Evolutionary conservation across 2,329 filamentous ascomycete species (phyloP).

Genomic region (Penicillium occitanis): DNA sequence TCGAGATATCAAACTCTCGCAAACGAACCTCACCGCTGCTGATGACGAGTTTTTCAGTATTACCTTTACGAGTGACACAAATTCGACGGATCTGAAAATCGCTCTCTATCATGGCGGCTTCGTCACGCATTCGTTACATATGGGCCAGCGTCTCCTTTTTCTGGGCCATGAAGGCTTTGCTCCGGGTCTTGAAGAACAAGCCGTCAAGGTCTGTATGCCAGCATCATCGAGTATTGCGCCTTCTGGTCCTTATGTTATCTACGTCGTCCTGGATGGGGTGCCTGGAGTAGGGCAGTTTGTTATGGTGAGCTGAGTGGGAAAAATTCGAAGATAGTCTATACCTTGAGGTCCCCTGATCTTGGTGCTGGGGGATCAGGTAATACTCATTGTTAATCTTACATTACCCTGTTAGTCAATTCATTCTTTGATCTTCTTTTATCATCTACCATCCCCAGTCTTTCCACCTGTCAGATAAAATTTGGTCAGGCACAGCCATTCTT

Average conservation of each 20-base stretch:
- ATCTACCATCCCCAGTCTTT: not conserved
- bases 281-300: constrained; percentile 56
- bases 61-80: constrained; percentile 47
- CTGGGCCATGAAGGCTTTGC: constrained; percentile 53
- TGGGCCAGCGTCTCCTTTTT: constrained; percentile 60
- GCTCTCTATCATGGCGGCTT: constrained; percentile 60
- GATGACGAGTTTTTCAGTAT: constrained; percentile 50
- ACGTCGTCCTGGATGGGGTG: constrained; percentile 57
- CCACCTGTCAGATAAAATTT: not conserved
- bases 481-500: not conserved
- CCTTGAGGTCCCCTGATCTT: too few relatives aligned
- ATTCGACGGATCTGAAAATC: constrained; percentile 49
- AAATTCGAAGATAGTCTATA: not conserved
- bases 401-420: not conserved
- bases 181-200: constrained; percentile 45
- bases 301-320: constrained; percentile 24
- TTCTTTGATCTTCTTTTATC: not conserved
- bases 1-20: constrained; percentile 48
- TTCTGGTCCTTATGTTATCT: constrained; percentile 61
- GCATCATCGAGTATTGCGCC: constrained; percentile 57
- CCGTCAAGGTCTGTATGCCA: constrained; percentile 54
- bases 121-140: constrained; percentile 61
- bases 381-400: not conserved
- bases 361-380: not conserved
- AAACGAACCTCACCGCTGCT: constrained; percentile 45